Conservation (phyloP, 2,329 filamentous ascomycete species). For the Ascomycota sp. region DNA sequence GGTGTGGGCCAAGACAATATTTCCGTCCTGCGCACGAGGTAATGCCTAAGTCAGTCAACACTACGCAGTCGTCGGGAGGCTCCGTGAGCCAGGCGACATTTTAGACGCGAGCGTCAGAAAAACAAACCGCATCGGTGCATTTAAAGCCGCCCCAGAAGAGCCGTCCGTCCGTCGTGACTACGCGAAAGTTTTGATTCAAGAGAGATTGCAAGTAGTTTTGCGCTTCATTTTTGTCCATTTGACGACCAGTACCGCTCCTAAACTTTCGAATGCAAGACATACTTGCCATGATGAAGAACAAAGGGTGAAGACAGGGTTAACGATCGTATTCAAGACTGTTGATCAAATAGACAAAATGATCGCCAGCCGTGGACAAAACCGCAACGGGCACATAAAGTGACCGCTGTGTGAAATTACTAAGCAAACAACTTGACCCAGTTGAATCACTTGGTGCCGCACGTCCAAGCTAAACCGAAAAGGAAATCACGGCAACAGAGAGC, state of each 20-base stretch:
- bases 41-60: background rate
- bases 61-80: background rate
- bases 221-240: conserved; percentile 29
- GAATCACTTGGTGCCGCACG: too few species aligned
- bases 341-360: too few species aligned
- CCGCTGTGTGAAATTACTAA: too few species aligned
- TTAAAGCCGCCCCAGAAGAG: conserved; percentile 83
- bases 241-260: background rate
- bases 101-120: background rate
- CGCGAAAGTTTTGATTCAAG: conserved; percentile 54
- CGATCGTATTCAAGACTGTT: too few species aligned
- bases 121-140: conserved; percentile 69
- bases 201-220: conserved; percentile 38
- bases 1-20: conserved; percentile 66
- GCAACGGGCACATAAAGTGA: too few species aligned
- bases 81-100: background rate
- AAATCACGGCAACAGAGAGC: too few species aligned
- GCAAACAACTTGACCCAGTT: too few species aligned
- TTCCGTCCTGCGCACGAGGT: conserved; percentile 45
- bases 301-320: too few species aligned
- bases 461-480: too few species aligned
- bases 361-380: too few species aligned
- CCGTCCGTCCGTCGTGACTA: conserved; percentile 62
- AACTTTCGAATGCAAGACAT: too few species aligned
- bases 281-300: too few species aligned